These are phyloP conservation scores for Cylindricascospora bacillispora DNA, from an alignment of 1,139 yeast genomes.

Conservation along the genomic window DNA sequence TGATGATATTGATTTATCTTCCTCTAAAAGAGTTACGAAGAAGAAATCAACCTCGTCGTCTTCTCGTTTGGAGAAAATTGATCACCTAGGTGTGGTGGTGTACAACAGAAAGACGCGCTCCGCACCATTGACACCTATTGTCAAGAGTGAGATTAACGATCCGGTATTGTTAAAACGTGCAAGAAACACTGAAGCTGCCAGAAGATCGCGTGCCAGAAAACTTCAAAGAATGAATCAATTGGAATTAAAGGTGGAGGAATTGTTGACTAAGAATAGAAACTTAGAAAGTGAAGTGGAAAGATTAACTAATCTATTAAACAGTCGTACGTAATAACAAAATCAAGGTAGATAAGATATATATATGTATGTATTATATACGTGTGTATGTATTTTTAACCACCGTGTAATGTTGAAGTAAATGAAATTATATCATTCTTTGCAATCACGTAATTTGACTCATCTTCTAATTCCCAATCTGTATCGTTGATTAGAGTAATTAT, in stretches of 20 bases:
- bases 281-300: constrained; percentile 49
- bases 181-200: constrained; percentile 92
- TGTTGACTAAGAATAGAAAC: constrained; percentile 40
- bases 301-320: constrained; percentile 36
- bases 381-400: constrained; percentile 43
- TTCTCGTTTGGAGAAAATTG: constrained; percentile 28
- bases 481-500: constrained; percentile 84
- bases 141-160: constrained; percentile 41
- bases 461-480: constrained; percentile 95
- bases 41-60: constrained; percentile 4
- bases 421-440: constrained; percentile 69
- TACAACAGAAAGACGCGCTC: constrained; percentile 53
- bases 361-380: not conserved
- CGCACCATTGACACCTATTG: constrained; percentile 54
- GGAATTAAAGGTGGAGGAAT: constrained; percentile 61
- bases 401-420: constrained; percentile 89
- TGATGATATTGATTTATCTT: constrained; percentile 12
- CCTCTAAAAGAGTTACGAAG: constrained; percentile 2
- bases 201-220: constrained; percentile 89
- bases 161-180: constrained; percentile 74
- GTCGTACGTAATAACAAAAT: not conserved
- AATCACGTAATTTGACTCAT: constrained; percentile 65
- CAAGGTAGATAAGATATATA: not conserved
- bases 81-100: constrained; percentile 50
- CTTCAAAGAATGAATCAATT: constrained; percentile 77